phyloP scores from a whole-genome alignment of 139 green algal species.

The Tetradesmus obliquus region DNA sequence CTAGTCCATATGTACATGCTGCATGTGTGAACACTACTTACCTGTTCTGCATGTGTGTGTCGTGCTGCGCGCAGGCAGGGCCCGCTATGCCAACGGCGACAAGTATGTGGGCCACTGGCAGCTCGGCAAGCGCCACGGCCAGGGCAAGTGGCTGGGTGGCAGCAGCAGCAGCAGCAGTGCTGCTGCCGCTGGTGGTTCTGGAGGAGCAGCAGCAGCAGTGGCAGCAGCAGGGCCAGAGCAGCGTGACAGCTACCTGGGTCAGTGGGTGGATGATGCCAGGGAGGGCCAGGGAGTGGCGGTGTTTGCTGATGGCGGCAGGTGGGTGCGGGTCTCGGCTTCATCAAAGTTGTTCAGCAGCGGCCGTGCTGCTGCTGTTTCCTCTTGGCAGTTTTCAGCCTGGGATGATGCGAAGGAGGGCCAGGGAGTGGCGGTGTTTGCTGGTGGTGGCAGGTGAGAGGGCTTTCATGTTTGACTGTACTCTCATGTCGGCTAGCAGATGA shows the following conservation, averaged over 20 bases:
- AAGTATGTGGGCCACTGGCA: conserved; percentile 60
- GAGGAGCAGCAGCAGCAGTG: not conserved
- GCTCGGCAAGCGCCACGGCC: conserved; percentile 52
- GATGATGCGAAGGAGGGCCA: conserved; percentile 28
- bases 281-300: conserved; percentile 23
- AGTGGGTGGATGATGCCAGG: conserved; percentile 35
- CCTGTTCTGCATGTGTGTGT: not conserved
- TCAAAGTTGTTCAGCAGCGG: not conserved
- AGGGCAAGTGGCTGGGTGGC: conserved; percentile 48
- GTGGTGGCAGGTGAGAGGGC: not conserved
- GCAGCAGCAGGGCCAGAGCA: not conserved
- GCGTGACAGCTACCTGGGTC: conserved; percentile 39
- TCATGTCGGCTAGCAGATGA: too few species aligned
- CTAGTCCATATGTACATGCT: not conserved
- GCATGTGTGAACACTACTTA: not conserved
- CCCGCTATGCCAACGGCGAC: conserved; percentile 51
- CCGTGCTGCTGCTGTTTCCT: not conserved
- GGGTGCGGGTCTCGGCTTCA: not conserved
- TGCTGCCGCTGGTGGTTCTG: not conserved
- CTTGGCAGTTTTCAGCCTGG: not conserved
- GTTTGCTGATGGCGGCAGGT: conserved; percentile 26
- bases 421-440: not conserved
- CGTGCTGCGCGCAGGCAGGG: conserved; percentile 36
- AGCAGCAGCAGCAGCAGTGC: conserved; percentile 14
- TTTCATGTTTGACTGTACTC: not conserved